Base-by-base conservation (phyloP, 2,329 filamentous ascomycete species). In the Ilyonectria destructans region DNA sequence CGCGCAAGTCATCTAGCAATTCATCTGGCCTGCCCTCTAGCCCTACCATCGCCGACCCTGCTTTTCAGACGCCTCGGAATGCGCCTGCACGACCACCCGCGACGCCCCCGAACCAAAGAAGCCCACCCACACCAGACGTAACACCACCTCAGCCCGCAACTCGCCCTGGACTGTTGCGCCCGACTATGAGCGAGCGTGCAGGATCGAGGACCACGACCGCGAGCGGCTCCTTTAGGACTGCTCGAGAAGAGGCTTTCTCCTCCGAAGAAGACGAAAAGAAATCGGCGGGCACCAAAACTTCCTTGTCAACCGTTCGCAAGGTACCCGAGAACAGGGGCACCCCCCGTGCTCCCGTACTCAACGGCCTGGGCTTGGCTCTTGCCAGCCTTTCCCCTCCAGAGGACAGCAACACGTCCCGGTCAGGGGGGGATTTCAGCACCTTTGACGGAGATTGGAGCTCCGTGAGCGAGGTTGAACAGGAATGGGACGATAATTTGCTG, bases 71-170 rank as follows among this genome's bases (percentile, higher is more conserved):
- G 71, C 76, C 80, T 57, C 79, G 83, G 60, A 80, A 80, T 69
- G 78, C 80, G 49, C 78, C 80, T 60, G 76, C 77, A 56, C 82
- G 80, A 62, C 76, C 84, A 10, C 87, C 86, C n/a, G 83, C 84
- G 62, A 93, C 91, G 6, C 90, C 91, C 57, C 86, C 89, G 31
- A 88, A 89, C 71, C 89, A 91, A 71, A 86, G 87, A 75, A 93
- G 90, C 74, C 91, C 91, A 17, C 92, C 91, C 35, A 95, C 92
- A 3, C 93, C 92, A 37, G 92, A 94, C 80, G 88, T 92, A 52
- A 95, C 92, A 17, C 93, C 92, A 59, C 92, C 92, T 40, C 87
- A 89, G 67, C 79, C 81, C 49, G 76, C 78, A 55, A 80, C 79
- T 43, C 84, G 84, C 65, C 80, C 85, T 17, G 84, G 82, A 75